Evolutionary conservation across 345 rosid genomes (phyloP).

Genomic region (Eucalyptus coolabah): DNA sequence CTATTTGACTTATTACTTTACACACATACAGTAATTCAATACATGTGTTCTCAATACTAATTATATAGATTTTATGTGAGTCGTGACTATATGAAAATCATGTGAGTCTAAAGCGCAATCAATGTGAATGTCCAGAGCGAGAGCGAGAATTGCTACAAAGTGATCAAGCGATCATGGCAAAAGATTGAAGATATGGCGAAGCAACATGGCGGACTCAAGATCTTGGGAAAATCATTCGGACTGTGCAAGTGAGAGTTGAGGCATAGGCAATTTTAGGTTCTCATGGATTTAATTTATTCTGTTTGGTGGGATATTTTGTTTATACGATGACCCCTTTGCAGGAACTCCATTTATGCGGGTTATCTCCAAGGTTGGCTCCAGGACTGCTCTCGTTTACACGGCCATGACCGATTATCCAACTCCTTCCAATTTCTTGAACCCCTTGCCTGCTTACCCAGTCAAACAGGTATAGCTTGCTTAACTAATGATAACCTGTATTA

Average conservation of each 20-base stretch:
- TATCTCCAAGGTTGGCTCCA: conserved; percentile 15
- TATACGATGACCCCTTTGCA: not conserved
- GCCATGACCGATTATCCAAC: conserved; percentile 73
- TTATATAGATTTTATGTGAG: not conserved
- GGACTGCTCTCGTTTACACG: conserved; percentile 24
- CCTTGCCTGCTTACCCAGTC: conserved; percentile 50
- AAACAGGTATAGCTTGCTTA: conserved; percentile 17
- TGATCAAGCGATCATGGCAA: conserved; percentile 44
- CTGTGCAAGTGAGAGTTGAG: conserved; percentile 29
- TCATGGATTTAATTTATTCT: not conserved
- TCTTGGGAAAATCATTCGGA: conserved; percentile 24
- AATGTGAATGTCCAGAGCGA: conserved; percentile 11
- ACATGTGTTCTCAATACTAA: too few relatives aligned
- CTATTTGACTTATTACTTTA: too few relatives aligned
- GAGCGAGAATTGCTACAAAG: conserved; percentile 48
- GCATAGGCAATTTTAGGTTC: not conserved
- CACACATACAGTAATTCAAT: too few relatives aligned
- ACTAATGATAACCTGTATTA: not conserved
- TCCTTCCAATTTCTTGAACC: conserved; percentile 29
- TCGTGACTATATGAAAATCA: not conserved
- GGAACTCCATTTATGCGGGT: conserved; percentile 12
- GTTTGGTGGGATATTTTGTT: not conserved
- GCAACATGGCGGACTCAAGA: conserved; percentile 15
- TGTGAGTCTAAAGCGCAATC: not conserved
- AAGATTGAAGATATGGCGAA: conserved; percentile 12